Conservation (phyloP, 2,329 filamentous ascomycete genomes). For the Cladosporium oxysporum region DNA sequence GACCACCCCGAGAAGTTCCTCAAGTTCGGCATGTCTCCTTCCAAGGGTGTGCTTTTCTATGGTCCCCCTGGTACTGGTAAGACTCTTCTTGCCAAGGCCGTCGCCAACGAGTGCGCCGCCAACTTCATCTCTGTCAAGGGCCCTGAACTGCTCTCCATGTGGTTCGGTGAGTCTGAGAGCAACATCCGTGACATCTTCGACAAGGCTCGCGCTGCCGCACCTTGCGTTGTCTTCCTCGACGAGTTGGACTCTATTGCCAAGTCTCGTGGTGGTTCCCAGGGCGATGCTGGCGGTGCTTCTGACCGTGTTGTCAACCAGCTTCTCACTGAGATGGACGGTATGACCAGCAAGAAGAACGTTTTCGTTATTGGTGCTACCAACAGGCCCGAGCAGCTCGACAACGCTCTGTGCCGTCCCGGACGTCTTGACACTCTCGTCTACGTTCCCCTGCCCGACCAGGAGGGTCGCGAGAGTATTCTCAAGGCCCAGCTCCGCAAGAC, state of each 20-base stretch:
- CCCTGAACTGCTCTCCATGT: slow-evolving; percentile 97
- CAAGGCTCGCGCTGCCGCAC: slow-evolving; percentile 96
- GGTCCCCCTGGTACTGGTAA: slow-evolving; percentile 99
- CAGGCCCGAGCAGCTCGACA: slow-evolving; percentile 96
- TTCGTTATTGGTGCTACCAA: slow-evolving; percentile 99
- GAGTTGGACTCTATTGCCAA: slow-evolving; percentile 99
- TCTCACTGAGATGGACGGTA: slow-evolving; percentile 98
- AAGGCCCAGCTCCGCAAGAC: slow-evolving; percentile 98
- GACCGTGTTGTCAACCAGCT: slow-evolving; percentile 99
- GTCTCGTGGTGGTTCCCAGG: slow-evolving; percentile 93
- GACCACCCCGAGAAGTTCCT: slow-evolving; percentile 99
- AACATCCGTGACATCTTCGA: slow-evolving; percentile 99
- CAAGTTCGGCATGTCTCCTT: slow-evolving; percentile 98
- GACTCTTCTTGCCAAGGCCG: slow-evolving; percentile 98
- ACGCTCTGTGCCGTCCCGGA: slow-evolving; percentile 94
- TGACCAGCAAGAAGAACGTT: slow-evolving; percentile 99
- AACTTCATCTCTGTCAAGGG: slow-evolving; percentile 99
- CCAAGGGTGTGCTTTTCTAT: slow-evolving; percentile 97
- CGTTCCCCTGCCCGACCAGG: slow-evolving; percentile 91
- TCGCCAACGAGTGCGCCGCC: slow-evolving; percentile 97
- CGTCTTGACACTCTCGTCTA: slow-evolving; percentile 99
- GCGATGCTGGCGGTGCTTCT: slow-evolving; percentile 95
- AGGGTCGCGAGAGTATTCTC: slow-evolving; percentile 84
- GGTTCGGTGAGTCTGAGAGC: slow-evolving; percentile 99
- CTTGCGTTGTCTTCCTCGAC: slow-evolving; percentile 98